A percentile compares a stretch with the other conserved stretches of the same genome.
These are phyloP conservation scores for Leccinum laetum DNA, from an alignment of 1,284 basidiomycete genomes.

Conservation along the genomic window DNA sequence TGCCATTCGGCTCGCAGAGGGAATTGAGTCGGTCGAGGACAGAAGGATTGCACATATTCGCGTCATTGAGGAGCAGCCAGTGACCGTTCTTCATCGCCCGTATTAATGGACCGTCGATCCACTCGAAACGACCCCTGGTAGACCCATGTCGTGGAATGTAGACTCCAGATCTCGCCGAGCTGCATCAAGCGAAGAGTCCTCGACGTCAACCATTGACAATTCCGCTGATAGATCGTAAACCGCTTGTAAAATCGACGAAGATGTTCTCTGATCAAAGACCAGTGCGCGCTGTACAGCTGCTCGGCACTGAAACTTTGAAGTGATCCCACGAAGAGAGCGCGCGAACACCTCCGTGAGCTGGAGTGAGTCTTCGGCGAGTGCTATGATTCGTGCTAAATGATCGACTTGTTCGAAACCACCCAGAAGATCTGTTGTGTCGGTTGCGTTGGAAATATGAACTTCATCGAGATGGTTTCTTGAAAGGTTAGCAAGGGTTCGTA, in stretches of 20 bases:
- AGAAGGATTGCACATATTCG: constrained; percentile 94
- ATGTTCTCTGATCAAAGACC: constrained; percentile 20
- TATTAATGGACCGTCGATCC: constrained; percentile 96
- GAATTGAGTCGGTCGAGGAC: constrained; percentile 98
- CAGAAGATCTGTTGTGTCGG: constrained; percentile 93
- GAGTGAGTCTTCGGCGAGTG: constrained; percentile 42
- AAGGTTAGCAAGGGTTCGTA: constrained; percentile 72
- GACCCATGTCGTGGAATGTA: constrained; percentile 18
- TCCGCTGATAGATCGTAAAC: constrained; percentile 26
- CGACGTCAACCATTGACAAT: constrained; percentile 14
- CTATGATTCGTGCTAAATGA: constrained; percentile 37
- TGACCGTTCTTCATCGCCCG: constrained; percentile 84
- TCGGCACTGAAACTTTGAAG: constrained; percentile 27
- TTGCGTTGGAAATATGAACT: constrained; percentile 83
- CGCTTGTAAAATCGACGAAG: constrained; percentile 23
- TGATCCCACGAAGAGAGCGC: constrained; percentile 37
- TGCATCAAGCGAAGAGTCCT: constrained; percentile 14
- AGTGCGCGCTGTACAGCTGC: constrained; percentile 22
- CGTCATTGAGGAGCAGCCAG: constrained; percentile 68
- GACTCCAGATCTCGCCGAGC: constrained; percentile 16
- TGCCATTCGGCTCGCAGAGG: constrained; percentile 88
- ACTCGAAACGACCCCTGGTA: constrained; percentile 75
- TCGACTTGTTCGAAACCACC: constrained; percentile 96
- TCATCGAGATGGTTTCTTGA: constrained; percentile 73
- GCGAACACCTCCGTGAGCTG: constrained; percentile 41